Evolutionary conservation across 2,329 filamentous ascomycete genomes (phyloP), one percentile per base, ranked within the genome.

Genomic region (Chalara sp.): DNA sequence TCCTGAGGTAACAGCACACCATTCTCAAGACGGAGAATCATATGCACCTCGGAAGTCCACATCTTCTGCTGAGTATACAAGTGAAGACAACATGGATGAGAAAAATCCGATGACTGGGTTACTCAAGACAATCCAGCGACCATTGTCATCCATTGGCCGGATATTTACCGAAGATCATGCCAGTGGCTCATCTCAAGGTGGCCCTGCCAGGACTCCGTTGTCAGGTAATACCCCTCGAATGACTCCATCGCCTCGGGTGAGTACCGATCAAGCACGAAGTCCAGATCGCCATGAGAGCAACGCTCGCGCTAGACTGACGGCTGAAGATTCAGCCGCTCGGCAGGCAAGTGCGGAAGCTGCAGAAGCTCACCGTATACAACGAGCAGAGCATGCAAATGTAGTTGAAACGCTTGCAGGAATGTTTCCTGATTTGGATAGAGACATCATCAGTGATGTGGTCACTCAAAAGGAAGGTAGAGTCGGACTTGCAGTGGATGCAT

Each of bases 401-500:
- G 92, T 97, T 3, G 93, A 97, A 70, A 97, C 93, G 35, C 72
- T 99, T 51, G 84, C 89, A 45, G 87, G 89, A 61, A 99, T 99
- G 93, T 99, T 99, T 67, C 93, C 93, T 1, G 90, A 95, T 64
- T 74, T 99, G 47, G 93, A 99, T 67, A 82, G 83, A 62, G 95
- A 99, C 46, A 80, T 99, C 37, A 97, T 99, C 65, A 91, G 91
- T 62, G 93, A 99, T 71, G 93, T 99, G 40, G 93, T 99, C 30
- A 84, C 92, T 67, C 83, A 95, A 72, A 96, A 99, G 71, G 86
- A 96, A 69, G 95, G 93, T 65, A 82, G 87, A 68, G 87, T 93
- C 62, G 87, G 87, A 39, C 72, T 89, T 59, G 88, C 88, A n/a
- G 88, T 93, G 40, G 88, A 93, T 69, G 88, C 87, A 45, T 93